Evolutionary conservation across 495 filamentous ascomycete species (phyloP).

Genomic region (Poronia punctata): DNA sequence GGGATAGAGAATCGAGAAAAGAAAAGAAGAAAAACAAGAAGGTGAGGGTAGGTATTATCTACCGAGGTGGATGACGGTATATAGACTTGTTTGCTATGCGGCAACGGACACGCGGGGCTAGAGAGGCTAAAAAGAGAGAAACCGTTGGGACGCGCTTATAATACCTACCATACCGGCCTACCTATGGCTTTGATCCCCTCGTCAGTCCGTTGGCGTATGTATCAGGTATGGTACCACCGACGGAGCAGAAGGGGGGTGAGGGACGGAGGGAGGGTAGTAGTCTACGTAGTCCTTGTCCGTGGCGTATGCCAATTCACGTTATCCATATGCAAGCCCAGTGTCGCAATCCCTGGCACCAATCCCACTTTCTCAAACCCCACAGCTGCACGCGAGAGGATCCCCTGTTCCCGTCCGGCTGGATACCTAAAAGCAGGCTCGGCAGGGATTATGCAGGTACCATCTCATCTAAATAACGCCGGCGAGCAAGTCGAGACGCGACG

Average conservation of each 20-base stretch:
- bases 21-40: conserved; percentile 13
- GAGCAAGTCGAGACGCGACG: background rate
- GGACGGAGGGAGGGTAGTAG: too few relatives aligned
- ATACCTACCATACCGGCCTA: too few relatives aligned
- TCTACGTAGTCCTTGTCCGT: too few relatives aligned
- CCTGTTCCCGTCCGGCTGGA: conserved; percentile 8
- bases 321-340: conserved; percentile 1
- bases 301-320: conserved; percentile 1
- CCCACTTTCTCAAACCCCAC: conserved; percentile 2
- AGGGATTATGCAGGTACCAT: conserved; percentile 8
- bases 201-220: conserved; percentile 10
- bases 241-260: too few relatives aligned
- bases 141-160: conserved; percentile 17
- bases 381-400: conserved; percentile 7
- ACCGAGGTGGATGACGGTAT: conserved; percentile 8
- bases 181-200: conserved; percentile 12
- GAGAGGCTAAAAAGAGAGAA: conserved; percentile 18
- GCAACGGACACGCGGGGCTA: conserved; percentile 8
- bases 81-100: conserved; percentile 17
- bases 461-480: background rate
- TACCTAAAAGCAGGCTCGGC: conserved; percentile 2
- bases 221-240: too few relatives aligned
- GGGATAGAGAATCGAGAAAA: conserved; percentile 15
- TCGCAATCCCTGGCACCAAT: background rate
- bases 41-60: conserved; percentile 15